Evolutionary conservation across 495 filamentous ascomycete genomes (phyloP).

Genomic region (Penicillium pancosmium): DNA sequence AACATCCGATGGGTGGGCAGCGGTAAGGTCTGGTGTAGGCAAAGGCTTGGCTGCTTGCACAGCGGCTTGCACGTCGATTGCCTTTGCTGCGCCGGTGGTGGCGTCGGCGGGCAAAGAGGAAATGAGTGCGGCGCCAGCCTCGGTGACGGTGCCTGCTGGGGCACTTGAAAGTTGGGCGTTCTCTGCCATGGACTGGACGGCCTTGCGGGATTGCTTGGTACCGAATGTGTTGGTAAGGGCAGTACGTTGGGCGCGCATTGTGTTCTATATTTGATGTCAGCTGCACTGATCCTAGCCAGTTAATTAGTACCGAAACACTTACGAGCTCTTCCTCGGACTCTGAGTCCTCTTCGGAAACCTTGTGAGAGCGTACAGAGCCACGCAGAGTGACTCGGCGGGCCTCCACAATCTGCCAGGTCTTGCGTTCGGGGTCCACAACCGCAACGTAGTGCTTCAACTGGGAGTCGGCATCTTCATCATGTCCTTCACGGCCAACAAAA

Average conservation of each 20-base stretch:
- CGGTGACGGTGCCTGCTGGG: conserved; percentile 51
- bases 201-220: conserved; percentile 90
- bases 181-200: conserved; percentile 71
- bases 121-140: conserved; percentile 64
- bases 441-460: conserved; percentile 85
- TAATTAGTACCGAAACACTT: conserved; percentile 6
- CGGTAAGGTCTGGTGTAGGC: conserved; percentile 73
- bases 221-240: conserved; percentile 88
- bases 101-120: conserved; percentile 58
- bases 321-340: conserved; percentile 46
- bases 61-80: conserved; percentile 64
- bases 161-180: conserved; percentile 69
- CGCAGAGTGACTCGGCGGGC: conserved; percentile 75
- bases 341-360: conserved; percentile 42
- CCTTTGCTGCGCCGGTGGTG: conserved; percentile 62
- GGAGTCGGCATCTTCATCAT: conserved; percentile 59
- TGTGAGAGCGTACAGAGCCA: conserved; percentile 57
- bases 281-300: background rate
- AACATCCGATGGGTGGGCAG: conserved; percentile 74
- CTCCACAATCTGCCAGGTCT: conserved; percentile 72
- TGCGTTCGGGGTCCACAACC: conserved; percentile 74
- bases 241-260: conserved; percentile 60
- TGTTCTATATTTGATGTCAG: conserved; percentile 36
- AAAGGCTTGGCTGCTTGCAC: conserved; percentile 75
- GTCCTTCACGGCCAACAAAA: conserved; percentile 77